Evolutionary conservation across 192 early-diverging fungal genomes (phyloP).

Genomic region (Chytriomyces sp.): DNA sequence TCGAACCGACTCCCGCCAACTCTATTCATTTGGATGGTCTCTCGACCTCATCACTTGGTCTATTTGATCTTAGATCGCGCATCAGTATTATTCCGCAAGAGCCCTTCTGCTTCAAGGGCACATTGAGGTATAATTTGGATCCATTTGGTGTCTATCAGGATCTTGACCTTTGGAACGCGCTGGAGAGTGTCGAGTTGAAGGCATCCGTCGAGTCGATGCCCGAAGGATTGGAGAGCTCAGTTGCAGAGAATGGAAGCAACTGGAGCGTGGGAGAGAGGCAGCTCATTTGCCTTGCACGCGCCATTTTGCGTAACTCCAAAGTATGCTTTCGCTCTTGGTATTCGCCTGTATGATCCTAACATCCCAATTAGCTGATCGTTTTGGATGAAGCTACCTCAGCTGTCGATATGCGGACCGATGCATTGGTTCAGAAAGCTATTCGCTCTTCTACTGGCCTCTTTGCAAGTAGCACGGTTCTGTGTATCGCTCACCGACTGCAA

Average conservation of each 20-base stretch:
- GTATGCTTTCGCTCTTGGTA: neutral
- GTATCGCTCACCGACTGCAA: slow-evolving; percentile 55
- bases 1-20: slow-evolving; percentile 57
- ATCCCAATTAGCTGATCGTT: slow-evolving; percentile 33
- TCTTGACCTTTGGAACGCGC: slow-evolving; percentile 60
- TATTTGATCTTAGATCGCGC: slow-evolving; percentile 59
- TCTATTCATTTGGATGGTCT: slow-evolving; percentile 70
- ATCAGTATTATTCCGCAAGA: slow-evolving; percentile 64
- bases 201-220: slow-evolving; percentile 46
- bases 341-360: neutral
- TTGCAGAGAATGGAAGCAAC: slow-evolving; percentile 74
- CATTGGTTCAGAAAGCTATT: slow-evolving; percentile 47
- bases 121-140: slow-evolving; percentile 75
- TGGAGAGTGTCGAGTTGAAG: slow-evolving; percentile 51
- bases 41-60: slow-evolving; percentile 55
- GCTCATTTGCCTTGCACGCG: slow-evolving; percentile 70
- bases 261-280: slow-evolving; percentile 78
- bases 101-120: slow-evolving; percentile 59
- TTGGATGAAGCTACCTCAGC: slow-evolving; percentile 53
- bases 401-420: slow-evolving; percentile 48
- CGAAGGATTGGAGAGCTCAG: slow-evolving; percentile 43
- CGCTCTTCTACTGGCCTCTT: slow-evolving; percentile 35
- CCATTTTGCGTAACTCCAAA: slow-evolving; percentile 34
- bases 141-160: slow-evolving; percentile 64
- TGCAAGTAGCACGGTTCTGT: slow-evolving; percentile 51